Evolutionary conservation across 2,329 filamentous ascomycete genomes (phyloP), one percentile per base, ranked within the genome.

Genomic region (Anthostomella pinea): DNA sequence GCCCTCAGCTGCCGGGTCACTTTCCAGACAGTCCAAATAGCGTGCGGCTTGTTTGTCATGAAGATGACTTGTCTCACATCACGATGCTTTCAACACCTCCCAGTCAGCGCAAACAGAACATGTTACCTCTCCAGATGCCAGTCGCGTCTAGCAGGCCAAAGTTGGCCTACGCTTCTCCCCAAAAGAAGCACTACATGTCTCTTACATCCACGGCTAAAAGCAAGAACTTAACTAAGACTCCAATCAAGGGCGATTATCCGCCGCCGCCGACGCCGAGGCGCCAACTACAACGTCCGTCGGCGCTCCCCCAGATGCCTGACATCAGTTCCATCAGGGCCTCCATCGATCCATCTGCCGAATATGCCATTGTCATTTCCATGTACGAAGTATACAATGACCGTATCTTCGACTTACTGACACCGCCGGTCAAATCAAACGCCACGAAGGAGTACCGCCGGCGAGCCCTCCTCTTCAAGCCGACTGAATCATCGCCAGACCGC

Each of bases 341-440:
- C 0, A 70, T 80, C 30, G 85, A 90, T 44, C 70, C 73, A 1
- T 75, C 76, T 14, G 79, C 83, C 36, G 87, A 95, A 51, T 96
- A 96, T 52, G 84, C 85, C 4, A 81, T 98, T 35, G 70, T 98
- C 8, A 75, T 98, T 15, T 95, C 89, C 35, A 98, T 98, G 90
- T 97, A 97, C 63, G 93, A 98, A 62, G 91, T 98, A 2, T 96
- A 98, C 69, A 98, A 98, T 57, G 91, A 98, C 65, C 83, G 90
- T 22, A 97, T 98, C 49, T 97, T 94, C 60, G 93, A 98, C 55
- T 79, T 98, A 0, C 71, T 98, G 1, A 85, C 84, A 0, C 77
- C 79, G 0, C 74, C 77, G 3, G 64, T 71, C 15, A 75, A 75
- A 44, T 72, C 72, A 0, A 75, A 74, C 22, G 72, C 73, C 5